phyloP scores from a whole-genome alignment of 768 basidiomycete species.

The Boletales sp. region DNA sequence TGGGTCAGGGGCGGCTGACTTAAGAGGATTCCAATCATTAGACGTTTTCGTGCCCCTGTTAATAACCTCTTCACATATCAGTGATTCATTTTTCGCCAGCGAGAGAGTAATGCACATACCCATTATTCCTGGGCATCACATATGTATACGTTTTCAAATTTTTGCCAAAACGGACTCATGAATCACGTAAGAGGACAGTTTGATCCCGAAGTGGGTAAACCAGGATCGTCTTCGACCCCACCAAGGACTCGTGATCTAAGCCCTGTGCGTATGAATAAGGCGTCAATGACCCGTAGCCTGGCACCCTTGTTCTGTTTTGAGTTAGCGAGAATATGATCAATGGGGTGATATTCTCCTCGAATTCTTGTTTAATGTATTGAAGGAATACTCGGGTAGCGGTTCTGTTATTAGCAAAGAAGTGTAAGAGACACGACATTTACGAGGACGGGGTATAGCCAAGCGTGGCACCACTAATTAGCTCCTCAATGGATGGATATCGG shows the following conservation, averaged over 20 bases:
- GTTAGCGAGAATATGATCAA: not conserved
- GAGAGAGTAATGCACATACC: conserved; percentile 31
- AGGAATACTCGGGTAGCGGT: conserved; percentile 52
- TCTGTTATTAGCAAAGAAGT: conserved; percentile 55
- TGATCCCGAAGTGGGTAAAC: conserved; percentile 43
- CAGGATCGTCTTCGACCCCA: conserved; percentile 41
- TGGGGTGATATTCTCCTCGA: no score
- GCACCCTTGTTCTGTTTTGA: not conserved
- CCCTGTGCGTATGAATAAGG: conserved; percentile 54
- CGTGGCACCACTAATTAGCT: no score
- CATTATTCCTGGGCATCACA: no score
- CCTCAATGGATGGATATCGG: no score
- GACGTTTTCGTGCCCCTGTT: conserved; percentile 55
- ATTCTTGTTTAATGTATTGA: conserved; percentile 61
- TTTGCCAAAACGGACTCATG: conserved; percentile 38
- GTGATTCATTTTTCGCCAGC: not conserved
- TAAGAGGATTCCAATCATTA: conserved; percentile 51
- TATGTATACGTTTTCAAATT: conserved; percentile 21
- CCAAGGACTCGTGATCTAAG: conserved; percentile 48
- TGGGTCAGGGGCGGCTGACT: conserved; percentile 1
- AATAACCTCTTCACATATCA: conserved; percentile 34
- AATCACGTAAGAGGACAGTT: conserved; percentile 37
- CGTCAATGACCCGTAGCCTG: not conserved
- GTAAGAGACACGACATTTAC: no score
- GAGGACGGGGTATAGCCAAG: no score